A percentile compares a stretch with the other conserved stretches of the same genome.
These are phyloP conservation scores for Paecilomyces niveus DNA, from an alignment of 2,329 filamentous ascomycete species.

Conservation along the genomic window DNA sequence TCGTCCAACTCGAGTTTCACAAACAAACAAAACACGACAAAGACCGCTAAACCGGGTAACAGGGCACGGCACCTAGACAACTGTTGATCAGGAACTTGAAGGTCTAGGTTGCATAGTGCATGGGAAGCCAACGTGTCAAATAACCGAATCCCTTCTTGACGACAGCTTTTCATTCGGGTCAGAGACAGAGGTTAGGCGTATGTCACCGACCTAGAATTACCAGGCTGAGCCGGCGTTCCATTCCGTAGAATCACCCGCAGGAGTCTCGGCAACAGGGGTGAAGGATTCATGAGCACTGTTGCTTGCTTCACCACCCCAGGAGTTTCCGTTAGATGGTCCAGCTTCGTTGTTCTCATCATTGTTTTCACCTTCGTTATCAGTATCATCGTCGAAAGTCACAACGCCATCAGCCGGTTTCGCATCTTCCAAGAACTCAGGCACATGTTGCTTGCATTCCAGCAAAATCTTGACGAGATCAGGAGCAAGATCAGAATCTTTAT, in stretches of 20 bases:
- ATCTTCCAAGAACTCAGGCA: constrained; percentile 74
- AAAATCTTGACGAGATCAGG: constrained; percentile 72
- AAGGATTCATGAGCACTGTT: constrained; percentile 11
- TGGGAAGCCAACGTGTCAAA: too few relatives aligned
- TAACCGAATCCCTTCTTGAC: too few relatives aligned
- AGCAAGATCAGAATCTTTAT: constrained; percentile 66
- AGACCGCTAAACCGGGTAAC: too few relatives aligned
- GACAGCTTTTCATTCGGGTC: too few relatives aligned
- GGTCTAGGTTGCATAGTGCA: too few relatives aligned
- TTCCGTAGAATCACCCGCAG: not conserved
- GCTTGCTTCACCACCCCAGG: constrained; percentile 7
- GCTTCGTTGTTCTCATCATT: constrained; percentile 10
- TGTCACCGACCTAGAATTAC: not conserved
- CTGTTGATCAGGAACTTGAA: too few relatives aligned
- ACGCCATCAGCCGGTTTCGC: constrained; percentile 41
- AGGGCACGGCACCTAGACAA: too few relatives aligned
- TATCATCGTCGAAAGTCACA: constrained; percentile 49
- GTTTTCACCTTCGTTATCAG: constrained; percentile 35
- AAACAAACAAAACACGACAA: not conserved
- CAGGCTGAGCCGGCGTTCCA: not conserved
- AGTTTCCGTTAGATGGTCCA: not conserved
- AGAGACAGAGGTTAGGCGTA: too few relatives aligned
- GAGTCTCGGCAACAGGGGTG: constrained; percentile 5
- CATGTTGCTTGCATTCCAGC: constrained; percentile 65
- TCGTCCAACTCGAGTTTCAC: not conserved